phyloP scores from a whole-genome alignment of 179 eudicot genomes.

The Vitellaria paradoxa region DNA sequence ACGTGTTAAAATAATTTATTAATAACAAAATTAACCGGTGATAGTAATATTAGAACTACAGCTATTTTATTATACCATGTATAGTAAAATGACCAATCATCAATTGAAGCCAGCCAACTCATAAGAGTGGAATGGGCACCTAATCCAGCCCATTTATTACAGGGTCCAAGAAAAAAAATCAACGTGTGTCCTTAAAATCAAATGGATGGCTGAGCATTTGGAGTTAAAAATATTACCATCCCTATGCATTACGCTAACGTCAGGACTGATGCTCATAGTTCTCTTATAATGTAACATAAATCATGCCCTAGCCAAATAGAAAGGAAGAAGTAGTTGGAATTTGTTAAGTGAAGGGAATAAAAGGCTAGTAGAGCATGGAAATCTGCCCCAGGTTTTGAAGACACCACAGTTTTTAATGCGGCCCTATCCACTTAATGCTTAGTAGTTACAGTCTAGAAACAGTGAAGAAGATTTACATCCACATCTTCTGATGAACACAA shows the following conservation, averaged over 20 bases:
- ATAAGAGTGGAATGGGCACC: neutral
- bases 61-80: neutral
- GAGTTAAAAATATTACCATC: neutral
- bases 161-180: neutral
- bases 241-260: too few species aligned
- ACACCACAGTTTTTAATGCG: neutral
- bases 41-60: neutral
- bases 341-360: conserved; percentile 1
- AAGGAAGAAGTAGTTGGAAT: neutral
- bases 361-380: neutral
- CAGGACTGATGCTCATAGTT: neutral
- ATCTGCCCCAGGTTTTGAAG: neutral
- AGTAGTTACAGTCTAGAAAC: neutral
- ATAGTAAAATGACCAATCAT: neutral
- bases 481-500: neutral
- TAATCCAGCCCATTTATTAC: neutral
- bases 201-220: neutral
- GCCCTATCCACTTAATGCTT: neutral
- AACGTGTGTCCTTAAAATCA: neutral
- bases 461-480: neutral
- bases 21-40: neutral
- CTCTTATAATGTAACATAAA: neutral
- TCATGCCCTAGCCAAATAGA: neutral
- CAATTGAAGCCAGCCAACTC: neutral
- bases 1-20: neutral